Conservation (phyloP, 495 filamentous ascomycete species). For the Aspergillus haitiensis region DNA sequence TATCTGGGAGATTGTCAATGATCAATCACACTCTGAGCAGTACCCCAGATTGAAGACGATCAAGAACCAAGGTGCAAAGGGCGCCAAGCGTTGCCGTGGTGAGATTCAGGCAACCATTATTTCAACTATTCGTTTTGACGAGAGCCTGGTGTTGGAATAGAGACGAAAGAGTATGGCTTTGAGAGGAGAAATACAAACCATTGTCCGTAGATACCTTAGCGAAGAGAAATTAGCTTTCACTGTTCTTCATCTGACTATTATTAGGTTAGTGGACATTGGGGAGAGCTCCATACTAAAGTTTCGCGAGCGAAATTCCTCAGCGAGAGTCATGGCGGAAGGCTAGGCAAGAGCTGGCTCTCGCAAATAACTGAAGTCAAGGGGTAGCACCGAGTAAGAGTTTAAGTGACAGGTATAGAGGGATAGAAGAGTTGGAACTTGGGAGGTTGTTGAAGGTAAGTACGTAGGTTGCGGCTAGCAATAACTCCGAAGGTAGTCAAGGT, state of each 20-base stretch:
- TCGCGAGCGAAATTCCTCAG: slow-evolving; percentile 82
- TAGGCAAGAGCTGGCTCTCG: background rate
- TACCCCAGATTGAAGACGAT: background rate
- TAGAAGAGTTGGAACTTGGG: background rate
- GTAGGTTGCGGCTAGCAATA: slow-evolving; percentile 9
- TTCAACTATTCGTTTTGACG: background rate
- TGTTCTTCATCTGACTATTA: slow-evolving; percentile 5
- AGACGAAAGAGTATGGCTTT: background rate
- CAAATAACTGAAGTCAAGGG: background rate
- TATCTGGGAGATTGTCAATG: too few relatives aligned
- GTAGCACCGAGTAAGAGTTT: background rate
- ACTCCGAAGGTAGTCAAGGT: slow-evolving; percentile 19
- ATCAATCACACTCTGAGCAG: background rate
- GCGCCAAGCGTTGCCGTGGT: slow-evolving; percentile 26
- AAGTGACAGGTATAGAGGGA: slow-evolving; percentile 4
- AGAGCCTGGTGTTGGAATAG: slow-evolving; percentile 6
- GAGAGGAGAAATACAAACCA: slow-evolving; percentile 65
- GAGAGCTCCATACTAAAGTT: slow-evolving; percentile 85
- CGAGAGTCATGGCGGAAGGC: slow-evolving; percentile 48
- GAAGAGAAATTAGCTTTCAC: slow-evolving; percentile 34
- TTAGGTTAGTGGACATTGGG: slow-evolving; percentile 23
- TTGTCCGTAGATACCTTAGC: slow-evolving; percentile 96
- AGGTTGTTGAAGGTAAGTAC: slow-evolving; percentile 14
- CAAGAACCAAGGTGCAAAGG: slow-evolving; percentile 7
- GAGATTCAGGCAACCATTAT: slow-evolving; percentile 27